Percentiles rank a stretch among this genome's conserved stretches.
Conservation (phyloP, 1,284 basidiomycete species). For the Tilletia indica region DNA sequence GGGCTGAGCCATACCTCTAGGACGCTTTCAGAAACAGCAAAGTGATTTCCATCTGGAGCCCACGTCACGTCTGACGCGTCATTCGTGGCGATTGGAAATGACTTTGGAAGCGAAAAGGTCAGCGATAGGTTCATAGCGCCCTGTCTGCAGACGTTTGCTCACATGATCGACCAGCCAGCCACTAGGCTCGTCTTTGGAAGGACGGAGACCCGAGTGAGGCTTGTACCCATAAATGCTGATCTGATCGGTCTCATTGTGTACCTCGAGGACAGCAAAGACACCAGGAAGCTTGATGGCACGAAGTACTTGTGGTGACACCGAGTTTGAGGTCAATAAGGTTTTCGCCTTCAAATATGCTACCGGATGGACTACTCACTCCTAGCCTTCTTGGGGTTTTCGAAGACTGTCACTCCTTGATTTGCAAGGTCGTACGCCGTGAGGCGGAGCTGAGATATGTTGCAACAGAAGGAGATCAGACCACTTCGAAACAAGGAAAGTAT, state of each 20-base stretch:
- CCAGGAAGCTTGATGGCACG: conserved; percentile 9
- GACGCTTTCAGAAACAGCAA: conserved; percentile 78
- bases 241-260: conserved; percentile 1
- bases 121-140: no score
- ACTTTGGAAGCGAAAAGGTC: conserved; percentile 59
- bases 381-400: conserved; percentile 35
- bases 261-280: not conserved
- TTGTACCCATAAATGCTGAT: conserved; percentile 15
- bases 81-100: conserved; percentile 75
- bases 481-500: not conserved
- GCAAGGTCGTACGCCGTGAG: conserved; percentile 32
- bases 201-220: conserved; percentile 5
- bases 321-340: no score
- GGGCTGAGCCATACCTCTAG: conserved; percentile 65
- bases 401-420: conserved; percentile 35
- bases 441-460: not conserved
- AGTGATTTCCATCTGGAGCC: conserved; percentile 74
- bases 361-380: conserved; percentile 9
- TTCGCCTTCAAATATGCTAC: no score
- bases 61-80: conserved; percentile 73
- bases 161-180: conserved; percentile 13
- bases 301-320: not conserved
- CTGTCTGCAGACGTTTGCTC: not conserved
- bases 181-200: not conserved
- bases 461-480: not conserved